Evolutionary conservation across 2,329 filamentous ascomycete species (phyloP).

Genomic region (Davidsoniella australis): DNA sequence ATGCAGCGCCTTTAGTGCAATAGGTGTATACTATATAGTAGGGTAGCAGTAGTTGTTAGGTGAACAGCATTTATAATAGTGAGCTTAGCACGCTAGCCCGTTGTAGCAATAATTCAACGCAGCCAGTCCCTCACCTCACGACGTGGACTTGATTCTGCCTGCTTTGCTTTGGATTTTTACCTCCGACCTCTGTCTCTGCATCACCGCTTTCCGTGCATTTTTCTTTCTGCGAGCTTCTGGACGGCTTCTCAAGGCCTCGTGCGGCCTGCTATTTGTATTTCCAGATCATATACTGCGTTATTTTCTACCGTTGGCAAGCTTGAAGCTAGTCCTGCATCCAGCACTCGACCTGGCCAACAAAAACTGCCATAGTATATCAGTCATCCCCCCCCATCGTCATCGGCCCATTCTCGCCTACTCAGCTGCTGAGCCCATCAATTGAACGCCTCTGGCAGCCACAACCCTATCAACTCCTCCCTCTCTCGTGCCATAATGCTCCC

Average conservation of each 20-base stretch:
- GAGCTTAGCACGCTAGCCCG: neutral
- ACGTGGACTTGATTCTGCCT: too few relatives aligned
- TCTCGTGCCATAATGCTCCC: conserved; percentile 9
- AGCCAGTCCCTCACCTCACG: neutral
- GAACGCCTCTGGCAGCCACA: neutral
- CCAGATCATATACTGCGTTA: neutral
- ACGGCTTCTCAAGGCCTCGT: neutral
- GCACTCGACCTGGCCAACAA: too few relatives aligned
- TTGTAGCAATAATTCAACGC: neutral
- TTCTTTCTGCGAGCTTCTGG: neutral
- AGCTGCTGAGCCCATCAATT: neutral
- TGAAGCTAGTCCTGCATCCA: neutral
- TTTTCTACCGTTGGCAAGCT: neutral
- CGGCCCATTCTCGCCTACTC: neutral
- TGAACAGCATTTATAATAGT: neutral
- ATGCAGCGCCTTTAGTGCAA: too few relatives aligned
- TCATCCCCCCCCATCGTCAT: neutral
- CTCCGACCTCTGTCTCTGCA: neutral
- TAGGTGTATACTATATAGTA: too few relatives aligned
- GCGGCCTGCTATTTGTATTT: neutral
- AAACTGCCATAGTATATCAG: neutral
- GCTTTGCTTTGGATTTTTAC: neutral
- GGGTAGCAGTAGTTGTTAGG: too few relatives aligned
- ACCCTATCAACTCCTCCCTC: neutral
- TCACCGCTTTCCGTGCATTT: neutral